These are phyloP conservation scores for Areca catechu DNA, from an alignment of 176 grass and related monocot species.

Conservation along the genomic window DNA sequence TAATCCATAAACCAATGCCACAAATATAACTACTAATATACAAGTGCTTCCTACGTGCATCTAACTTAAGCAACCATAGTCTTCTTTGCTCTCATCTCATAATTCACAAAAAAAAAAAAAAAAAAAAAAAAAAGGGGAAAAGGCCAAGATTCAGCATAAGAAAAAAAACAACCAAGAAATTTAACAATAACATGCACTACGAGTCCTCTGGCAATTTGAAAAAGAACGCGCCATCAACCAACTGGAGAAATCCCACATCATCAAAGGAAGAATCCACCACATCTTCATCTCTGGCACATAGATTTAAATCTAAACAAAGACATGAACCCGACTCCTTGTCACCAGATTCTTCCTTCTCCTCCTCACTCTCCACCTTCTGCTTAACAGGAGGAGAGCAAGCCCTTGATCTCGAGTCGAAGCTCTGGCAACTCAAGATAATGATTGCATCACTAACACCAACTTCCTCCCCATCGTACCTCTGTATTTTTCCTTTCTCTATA, in stretches of 20 bases:
- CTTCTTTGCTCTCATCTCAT: not conserved
- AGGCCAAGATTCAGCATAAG: not conserved
- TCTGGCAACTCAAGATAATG: conserved; percentile 64
- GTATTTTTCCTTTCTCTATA: conserved; percentile 45
- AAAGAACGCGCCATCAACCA: conserved; percentile 58
- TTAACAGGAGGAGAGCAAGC: conserved; percentile 30
- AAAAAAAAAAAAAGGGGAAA: too few relatives aligned
- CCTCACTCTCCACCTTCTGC: conserved; percentile 28
- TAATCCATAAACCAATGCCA: not conserved
- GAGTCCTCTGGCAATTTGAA: conserved; percentile 47
- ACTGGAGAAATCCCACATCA: conserved; percentile 41
- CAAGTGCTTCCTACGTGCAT: not conserved
- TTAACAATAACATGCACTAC: conserved; percentile 3
- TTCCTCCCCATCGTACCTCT: conserved; percentile 28
- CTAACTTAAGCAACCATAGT: not conserved
- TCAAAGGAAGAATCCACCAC: conserved; percentile 18
- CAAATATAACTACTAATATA: conserved; percentile 1
- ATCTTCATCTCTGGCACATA: conserved; percentile 29
- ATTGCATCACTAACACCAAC: conserved; percentile 60
- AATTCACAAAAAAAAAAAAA: not conserved
- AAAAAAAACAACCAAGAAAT: too few relatives aligned
- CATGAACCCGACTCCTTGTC: conserved; percentile 18
- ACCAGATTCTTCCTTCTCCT: conserved; percentile 11
- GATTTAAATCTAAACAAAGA: conserved; percentile 72
- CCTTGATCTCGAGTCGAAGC: conserved; percentile 42